Conservation (phyloP, 2,329 filamentous ascomycete genomes). For the Incumbomyces lentus region DNA sequence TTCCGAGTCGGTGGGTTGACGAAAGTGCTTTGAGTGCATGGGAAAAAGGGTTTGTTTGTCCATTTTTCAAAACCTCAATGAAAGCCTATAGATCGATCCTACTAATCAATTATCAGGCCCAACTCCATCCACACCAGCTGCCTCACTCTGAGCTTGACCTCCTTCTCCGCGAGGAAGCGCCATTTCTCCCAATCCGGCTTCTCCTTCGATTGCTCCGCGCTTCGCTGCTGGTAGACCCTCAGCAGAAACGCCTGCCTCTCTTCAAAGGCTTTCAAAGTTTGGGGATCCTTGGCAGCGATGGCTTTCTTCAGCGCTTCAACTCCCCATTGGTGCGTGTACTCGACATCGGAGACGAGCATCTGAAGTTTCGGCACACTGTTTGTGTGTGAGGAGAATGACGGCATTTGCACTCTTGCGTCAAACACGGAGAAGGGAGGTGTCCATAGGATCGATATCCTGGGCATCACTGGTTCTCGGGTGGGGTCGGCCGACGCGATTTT, state of each 20-base stretch:
- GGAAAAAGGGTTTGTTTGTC: no score
- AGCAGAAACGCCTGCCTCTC: background rate
- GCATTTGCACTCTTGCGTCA: background rate
- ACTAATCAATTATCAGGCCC: background rate
- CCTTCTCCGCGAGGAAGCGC: background rate
- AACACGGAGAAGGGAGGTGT: background rate
- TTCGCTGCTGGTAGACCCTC: background rate
- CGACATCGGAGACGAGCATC: background rate
- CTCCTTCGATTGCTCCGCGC: background rate
- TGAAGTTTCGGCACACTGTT: background rate
- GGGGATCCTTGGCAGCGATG: background rate
- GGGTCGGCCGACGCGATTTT: background rate
- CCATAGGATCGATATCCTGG: background rate
- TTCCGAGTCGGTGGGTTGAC: no score
- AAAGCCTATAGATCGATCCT: no score
- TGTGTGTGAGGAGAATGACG: background rate
- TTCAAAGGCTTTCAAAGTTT: background rate
- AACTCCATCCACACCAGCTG: background rate
- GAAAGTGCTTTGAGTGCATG: no score
- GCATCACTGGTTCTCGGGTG: background rate
- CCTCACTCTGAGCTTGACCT: background rate
- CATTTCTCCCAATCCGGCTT: background rate
- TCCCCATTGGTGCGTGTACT: background rate
- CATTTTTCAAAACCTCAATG: no score
- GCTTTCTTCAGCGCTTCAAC: background rate